Base-by-base conservation (phyloP, 2,329 filamentous ascomycete genomes). In the Thelonectria discophora region DNA sequence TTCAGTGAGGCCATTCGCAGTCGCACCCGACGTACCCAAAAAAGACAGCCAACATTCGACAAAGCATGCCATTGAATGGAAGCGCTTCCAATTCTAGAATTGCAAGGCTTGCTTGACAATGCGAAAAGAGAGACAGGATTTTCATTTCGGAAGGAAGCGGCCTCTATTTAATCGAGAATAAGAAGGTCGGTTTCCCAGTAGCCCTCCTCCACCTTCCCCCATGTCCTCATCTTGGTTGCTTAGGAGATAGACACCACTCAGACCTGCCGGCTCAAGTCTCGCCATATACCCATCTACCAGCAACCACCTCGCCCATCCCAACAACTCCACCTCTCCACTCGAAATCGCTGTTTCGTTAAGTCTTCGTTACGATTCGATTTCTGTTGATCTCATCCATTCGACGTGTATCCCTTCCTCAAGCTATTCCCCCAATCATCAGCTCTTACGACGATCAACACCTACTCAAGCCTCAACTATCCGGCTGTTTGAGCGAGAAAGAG, bases 191-290 rank as follows among this genome's bases (percentile, higher is more conserved):
- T n/a, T 24, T 42, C 52, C 20, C 24, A 39, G 47, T 34, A 50
- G 34, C 57, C 48, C 42, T 46, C 56, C 50, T 48, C 52, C 45
- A 50, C 61, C 58, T 67, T 50, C 60, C 65, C 61, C 66, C 46
- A 49, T 60, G 61, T 60, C 57, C 46, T 60, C 49, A 48, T 52
- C 62, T 57, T 59, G 54, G 67, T 71, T 71, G 69, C 69, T 71
- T 71, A 63, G 69, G 61, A 69, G 71, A 71, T 71, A 37, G 34
- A 37, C 34, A 37, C 34, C 34, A 66, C 54, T 48, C 58, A 66
- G 55, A 49, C 45, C 39, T 47, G 30, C 39, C 49, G 20, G 34
- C 46, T 51, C 46, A 51, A 30, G 52, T 56, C 58, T 46, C 55
- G 68, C 67, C 63, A 65, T 65, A 65, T 55, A 62, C 63, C 49